A percentile compares a stretch with the other conserved stretches of the same genome.
Evolutionary conservation across 805 yeast genomes (phyloP).

Genomic region (Middelhovenomyces tepae): DNA sequence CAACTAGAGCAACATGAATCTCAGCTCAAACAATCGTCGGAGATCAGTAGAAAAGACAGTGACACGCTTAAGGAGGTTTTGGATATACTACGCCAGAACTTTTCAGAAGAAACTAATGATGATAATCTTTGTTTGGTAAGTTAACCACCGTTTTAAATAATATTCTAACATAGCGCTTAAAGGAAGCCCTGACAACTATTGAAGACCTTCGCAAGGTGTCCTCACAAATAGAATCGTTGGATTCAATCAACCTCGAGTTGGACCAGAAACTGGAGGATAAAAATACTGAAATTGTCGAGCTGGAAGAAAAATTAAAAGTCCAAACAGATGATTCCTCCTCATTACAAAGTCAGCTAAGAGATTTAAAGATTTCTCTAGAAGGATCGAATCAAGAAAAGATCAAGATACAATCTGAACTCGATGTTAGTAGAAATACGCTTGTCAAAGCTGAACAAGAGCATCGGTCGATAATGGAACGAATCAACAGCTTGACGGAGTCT

Average conservation of each 20-base stretch:
- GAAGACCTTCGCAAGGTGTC: neutral
- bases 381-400: neutral
- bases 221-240: neutral
- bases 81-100: no score
- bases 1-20: no score
- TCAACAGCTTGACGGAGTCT: no score
- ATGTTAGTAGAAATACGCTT: slow-evolving; percentile 1
- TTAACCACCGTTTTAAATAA: neutral
- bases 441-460: neutral
- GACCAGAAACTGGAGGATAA: neutral
- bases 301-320: neutral
- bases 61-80: no score
- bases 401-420: no score
- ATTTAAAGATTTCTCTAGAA: neutral
- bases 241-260: neutral
- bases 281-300: slow-evolving; percentile 1
- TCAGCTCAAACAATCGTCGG: no score
- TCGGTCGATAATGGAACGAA: neutral
- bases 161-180: neutral
- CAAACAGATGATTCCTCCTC: neutral
- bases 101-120: neutral
- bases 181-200: neutral
- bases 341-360: neutral
- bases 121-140: neutral
- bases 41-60: no score